phyloP scores from a whole-genome alignment of 2,329 filamentous ascomycete species.

The Fusarium xylarioides region DNA sequence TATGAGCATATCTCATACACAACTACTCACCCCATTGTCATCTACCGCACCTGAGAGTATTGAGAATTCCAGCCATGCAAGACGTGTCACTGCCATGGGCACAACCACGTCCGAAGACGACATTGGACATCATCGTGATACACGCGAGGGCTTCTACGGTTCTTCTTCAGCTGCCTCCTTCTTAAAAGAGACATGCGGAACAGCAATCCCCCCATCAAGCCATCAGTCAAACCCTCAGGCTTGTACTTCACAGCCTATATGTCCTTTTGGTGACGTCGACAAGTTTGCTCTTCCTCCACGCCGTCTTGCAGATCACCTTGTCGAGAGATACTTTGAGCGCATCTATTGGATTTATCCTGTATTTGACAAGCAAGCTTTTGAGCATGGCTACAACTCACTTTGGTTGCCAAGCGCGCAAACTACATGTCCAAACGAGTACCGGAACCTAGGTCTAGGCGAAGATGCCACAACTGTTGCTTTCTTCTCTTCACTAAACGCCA shows the following conservation, averaged over 20 bases:
- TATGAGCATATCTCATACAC: not conserved
- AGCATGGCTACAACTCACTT: not conserved
- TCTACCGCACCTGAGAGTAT: not conserved
- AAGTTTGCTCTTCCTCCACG: not conserved
- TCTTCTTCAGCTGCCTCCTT: not conserved
- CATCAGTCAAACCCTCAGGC: not conserved
- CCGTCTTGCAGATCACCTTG: not conserved
- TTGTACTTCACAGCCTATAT: not conserved
- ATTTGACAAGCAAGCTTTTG: not conserved
- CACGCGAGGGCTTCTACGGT: not conserved
- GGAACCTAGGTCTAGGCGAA: not conserved
- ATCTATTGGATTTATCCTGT: not conserved
- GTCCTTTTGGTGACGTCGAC: not conserved
- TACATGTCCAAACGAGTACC: not conserved
- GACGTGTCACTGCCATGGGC: not conserved
- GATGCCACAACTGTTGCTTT: not conserved
- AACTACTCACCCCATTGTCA: not conserved
- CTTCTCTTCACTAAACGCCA: not conserved
- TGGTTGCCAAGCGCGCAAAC: not conserved
- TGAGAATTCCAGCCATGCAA: not conserved
- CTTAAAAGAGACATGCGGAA: not conserved
- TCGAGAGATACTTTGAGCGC: not conserved
- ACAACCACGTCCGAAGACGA: not conserved
- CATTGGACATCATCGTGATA: not conserved
- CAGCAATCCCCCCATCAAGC: rapidly evolving